Evolutionary conservation across 202 grass and related monocot genomes (phyloP).

Genomic region (Schoenoplectus tabernaemontani): DNA sequence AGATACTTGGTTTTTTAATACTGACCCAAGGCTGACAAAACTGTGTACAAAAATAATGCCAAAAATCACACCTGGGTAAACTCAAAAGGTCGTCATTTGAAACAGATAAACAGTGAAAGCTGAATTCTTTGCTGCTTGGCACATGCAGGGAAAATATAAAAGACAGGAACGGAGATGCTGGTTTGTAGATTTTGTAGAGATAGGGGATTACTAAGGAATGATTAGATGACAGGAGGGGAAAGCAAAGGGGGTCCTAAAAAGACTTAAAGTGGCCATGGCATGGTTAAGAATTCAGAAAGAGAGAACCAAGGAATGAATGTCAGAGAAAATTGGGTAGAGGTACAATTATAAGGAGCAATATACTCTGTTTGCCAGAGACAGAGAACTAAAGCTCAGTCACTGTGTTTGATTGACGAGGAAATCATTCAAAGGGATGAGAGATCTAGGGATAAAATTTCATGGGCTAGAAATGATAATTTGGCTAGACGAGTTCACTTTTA

Average conservation of each 20-base stretch:
- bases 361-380: conserved; percentile 10
- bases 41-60: conserved; percentile 60
- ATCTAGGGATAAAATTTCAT: neutral
- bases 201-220: neutral
- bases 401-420: neutral
- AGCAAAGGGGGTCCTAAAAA: conserved; percentile 62
- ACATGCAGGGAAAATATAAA: conserved; percentile 18
- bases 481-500: neutral
- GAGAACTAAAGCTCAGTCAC: neutral
- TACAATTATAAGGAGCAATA: conserved; percentile 13
- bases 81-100: conserved; percentile 26
- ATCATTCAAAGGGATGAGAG: conserved; percentile 4
- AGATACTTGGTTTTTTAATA: conserved; percentile 27
- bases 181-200: conserved; percentile 1
- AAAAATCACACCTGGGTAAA: conserved; percentile 45
- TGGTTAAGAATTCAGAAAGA: conserved; percentile 10
- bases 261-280: conserved; percentile 38
- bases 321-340: neutral
- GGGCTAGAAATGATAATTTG: neutral
- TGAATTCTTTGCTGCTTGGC: conserved; percentile 22
- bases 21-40: conserved; percentile 45
- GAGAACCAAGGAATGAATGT: neutral
- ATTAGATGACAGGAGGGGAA: conserved; percentile 39
- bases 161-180: neutral
- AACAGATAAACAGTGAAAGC: conserved; percentile 20